Conservation (phyloP, 2,329 filamentous ascomycete species). For the Fusarium incarnatum region DNA sequence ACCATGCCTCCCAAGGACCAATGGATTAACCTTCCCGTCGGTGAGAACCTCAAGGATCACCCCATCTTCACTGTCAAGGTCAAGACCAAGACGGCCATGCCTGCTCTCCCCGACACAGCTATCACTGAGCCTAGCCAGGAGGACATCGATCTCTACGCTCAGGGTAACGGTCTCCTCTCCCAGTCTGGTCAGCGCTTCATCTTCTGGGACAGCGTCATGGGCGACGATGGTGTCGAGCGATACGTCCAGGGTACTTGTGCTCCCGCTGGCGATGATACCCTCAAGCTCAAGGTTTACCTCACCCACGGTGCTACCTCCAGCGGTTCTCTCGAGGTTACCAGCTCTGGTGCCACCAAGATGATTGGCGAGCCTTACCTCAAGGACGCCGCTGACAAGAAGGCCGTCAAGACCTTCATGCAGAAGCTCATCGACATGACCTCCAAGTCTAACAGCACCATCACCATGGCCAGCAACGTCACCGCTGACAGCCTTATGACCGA, state of each 20-base stretch:
- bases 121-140: slow-evolving; percentile 46
- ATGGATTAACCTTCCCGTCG: slow-evolving; percentile 70
- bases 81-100: slow-evolving; percentile 58
- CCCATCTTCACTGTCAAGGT: slow-evolving; percentile 54
- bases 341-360: slow-evolving; percentile 56
- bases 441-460: slow-evolving; percentile 67
- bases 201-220: slow-evolving; percentile 60
- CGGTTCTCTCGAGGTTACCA: slow-evolving; percentile 57
- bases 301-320: slow-evolving; percentile 62
- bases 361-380: slow-evolving; percentile 53
- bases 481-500: slow-evolving; percentile 68
- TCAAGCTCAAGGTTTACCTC: slow-evolving; percentile 63
- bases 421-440: slow-evolving; percentile 74
- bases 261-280: slow-evolving; percentile 54
- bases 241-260: slow-evolving; percentile 60
- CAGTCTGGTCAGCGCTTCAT: slow-evolving; percentile 61
- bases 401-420: slow-evolving; percentile 62
- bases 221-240: slow-evolving; percentile 53
- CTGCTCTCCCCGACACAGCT: slow-evolving; percentile 45
- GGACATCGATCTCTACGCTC: slow-evolving; percentile 50
- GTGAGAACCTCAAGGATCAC: slow-evolving; percentile 69
- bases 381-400: slow-evolving; percentile 52
- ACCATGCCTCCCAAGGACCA: slow-evolving; percentile 62
- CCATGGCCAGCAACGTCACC: slow-evolving; percentile 58
- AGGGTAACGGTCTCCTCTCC: slow-evolving; percentile 55